A percentile compares a stretch with the other conserved stretches of the same genome.
Evolutionary conservation across 345 rosid species (phyloP).

Genomic region (Microcos paniculata): DNA sequence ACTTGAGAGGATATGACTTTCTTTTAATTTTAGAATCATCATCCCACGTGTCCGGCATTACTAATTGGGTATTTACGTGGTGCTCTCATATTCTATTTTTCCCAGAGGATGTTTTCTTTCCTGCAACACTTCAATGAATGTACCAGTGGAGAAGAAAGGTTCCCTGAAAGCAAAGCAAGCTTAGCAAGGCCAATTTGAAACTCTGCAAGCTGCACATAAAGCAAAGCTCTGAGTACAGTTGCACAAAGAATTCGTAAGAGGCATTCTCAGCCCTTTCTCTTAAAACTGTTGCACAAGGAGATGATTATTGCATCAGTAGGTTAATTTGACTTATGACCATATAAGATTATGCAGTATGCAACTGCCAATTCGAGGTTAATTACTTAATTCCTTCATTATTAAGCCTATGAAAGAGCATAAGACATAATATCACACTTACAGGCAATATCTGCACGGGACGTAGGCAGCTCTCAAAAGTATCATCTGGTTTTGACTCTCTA

Average conservation of each 20-base stretch:
- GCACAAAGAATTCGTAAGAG: background rate
- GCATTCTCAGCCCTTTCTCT: background rate
- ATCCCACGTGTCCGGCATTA: background rate
- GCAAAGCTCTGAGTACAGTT: conserved; percentile 13
- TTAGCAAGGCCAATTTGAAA: conserved; percentile 89
- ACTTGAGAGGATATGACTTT: background rate
- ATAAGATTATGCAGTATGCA: background rate
- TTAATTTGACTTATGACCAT: background rate
- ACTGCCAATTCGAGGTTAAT: conserved; percentile 13
- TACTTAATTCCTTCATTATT: background rate
- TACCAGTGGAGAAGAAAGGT: conserved; percentile 85
- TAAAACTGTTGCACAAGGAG: conserved; percentile 8
- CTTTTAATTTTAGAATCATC: background rate
- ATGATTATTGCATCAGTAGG: background rate
- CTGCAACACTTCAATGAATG: conserved; percentile 8
- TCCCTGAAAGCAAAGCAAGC: conserved; percentile 68
- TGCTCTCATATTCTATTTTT: background rate
- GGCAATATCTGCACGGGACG: conserved; percentile 87
- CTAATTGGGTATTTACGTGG: background rate
- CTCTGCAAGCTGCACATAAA: conserved; percentile 73
- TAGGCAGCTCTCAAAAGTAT: conserved; percentile 90
- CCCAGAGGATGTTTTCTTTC: background rate
- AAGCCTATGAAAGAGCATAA: conserved; percentile 8
- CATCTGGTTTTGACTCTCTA: conserved; percentile 64
- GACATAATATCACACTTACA: conserved; percentile 40